Evolutionary conservation across 768 basidiomycete genomes (phyloP), one percentile per base, ranked within the genome.

Genomic region (Hericium erinaceus): DNA sequence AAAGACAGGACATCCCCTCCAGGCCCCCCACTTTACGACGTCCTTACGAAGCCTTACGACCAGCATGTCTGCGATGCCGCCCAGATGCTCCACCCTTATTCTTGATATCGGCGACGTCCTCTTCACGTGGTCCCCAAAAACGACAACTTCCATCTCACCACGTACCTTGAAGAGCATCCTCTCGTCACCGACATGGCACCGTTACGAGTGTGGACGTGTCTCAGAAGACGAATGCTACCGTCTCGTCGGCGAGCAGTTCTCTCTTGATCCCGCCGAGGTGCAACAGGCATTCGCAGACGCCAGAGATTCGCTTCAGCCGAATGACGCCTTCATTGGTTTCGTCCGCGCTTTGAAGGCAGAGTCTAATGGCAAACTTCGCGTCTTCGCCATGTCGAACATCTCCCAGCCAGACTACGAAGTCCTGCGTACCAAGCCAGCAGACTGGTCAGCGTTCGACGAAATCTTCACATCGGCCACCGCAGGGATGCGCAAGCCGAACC

Each of bases 371-470:
- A 55, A 64, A 6, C 65, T 80, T 1, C 70, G 66, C 13, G 72
- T 83, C 39, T 80, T 76, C 54, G 81, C 80, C 37, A 80, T 82
- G 78, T 81, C 80, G 39, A 84, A 84, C 66, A 82, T 84, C 26
- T 80, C 81, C 16, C 61, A 70, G 0, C 78, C 79, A 9, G 81
- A 83, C 61, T 80, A 75, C 62, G 70, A 70, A 41, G 70, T 76
- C 3, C 70, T 82, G 15, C 74, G 67, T 48, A 72, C 68, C n/a
- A 79, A 74, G 38, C 66, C 72, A 4, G 77, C 72, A 9, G 76
- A 79, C 58, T 83, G 78, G 77, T 68, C 68, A 0, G 70, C 80
- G 20, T 79, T 78, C 54, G 76, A 79, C 55, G 64, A 71, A 26
- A 68, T 82, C 18, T 83, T 80, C 64, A 79, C 79, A 0, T 83